Evolutionary conservation across 2,329 filamentous ascomycete genomes (phyloP), one percentile per base, ranked within the genome.

Genomic region (Rosellinia necatrix): DNA sequence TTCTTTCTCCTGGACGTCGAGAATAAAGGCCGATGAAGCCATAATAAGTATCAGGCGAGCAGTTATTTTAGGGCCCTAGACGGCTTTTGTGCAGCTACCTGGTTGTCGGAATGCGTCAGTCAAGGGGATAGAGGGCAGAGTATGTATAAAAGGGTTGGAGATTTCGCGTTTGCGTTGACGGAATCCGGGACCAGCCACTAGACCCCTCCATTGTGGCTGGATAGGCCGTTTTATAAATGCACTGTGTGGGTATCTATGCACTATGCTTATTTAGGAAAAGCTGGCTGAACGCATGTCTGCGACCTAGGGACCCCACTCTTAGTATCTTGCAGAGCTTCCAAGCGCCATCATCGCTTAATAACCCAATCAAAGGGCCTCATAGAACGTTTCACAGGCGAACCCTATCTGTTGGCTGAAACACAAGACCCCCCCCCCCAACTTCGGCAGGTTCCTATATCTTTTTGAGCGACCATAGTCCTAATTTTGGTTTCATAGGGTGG

Each of bases 1-100:
- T 40, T 85, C 81, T 60, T 90, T 88, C 76, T 97, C 93, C 66
- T 89, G 81, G 60, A 97, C 85, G 64, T 97, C 92, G 52, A 83
- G 82, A 38, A 96, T 78, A 35, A 88, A 78, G 37, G 63, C 37
- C 2, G 51, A 22, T 12, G 56, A 53, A 32, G 56, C 53, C 65
- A 66, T 65, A 6, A 17, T 50, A 19, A 25, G n/a, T n/a, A n/a
- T n/a, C n/a, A n/a, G n/a, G n/a, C n/a, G n/a, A n/a, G n/a, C n/a
- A n/a, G n/a, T n/a, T n/a, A n/a, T n/a, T n/a, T n/a, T n/a, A n/a
- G n/a, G n/a, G n/a, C n/a, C n/a, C n/a, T n/a, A n/a, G n/a, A n/a
- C n/a, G n/a, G n/a, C n/a, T n/a, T n/a, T n/a, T n/a, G n/a, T n/a
- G n/a, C n/a, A n/a, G n/a, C n/a, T n/a, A n/a, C n/a, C n/a, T n/a